These are phyloP conservation scores for Trichoderma sp. DNA, from an alignment of 2,329 filamentous ascomycete genomes.

Conservation along the genomic window DNA sequence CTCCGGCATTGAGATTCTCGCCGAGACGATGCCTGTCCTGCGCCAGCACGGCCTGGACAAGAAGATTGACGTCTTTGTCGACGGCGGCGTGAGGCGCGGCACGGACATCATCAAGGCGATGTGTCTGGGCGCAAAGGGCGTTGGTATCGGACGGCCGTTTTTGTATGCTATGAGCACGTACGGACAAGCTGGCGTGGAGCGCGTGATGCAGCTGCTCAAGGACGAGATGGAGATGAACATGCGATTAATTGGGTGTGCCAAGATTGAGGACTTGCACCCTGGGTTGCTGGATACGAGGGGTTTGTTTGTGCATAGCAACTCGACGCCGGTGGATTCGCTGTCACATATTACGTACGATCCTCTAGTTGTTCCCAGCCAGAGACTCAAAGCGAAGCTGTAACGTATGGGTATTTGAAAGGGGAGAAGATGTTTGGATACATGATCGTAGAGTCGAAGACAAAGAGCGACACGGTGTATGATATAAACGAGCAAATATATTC, in stretches of 20 bases:
- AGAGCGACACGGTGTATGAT: background rate
- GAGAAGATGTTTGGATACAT: background rate
- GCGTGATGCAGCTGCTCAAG: constrained; percentile 88
- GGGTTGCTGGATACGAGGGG: constrained; percentile 77
- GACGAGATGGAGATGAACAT: constrained; percentile 99
- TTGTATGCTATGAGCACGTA: constrained; percentile 96
- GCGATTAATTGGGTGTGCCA: constrained; percentile 82
- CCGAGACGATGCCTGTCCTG: constrained; percentile 89
- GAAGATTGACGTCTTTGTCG: constrained; percentile 83
- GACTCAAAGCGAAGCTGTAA: constrained; percentile 55
- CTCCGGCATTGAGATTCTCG: constrained; percentile 84
- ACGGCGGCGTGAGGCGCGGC: constrained; percentile 85
- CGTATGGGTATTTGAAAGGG: background rate
- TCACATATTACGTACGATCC: constrained; percentile 55
- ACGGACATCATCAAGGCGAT: constrained; percentile 96
- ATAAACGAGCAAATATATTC: constrained; percentile 1
- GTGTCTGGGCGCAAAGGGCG: constrained; percentile 86
- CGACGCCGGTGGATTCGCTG: constrained; percentile 52
- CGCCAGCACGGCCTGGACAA: constrained; percentile 71
- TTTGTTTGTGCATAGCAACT: constrained; percentile 55
- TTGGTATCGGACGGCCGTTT: constrained; percentile 93
- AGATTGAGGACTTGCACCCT: constrained; percentile 75
- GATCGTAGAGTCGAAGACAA: background rate
- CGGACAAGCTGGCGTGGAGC: constrained; percentile 80
- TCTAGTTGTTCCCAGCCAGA: constrained; percentile 53